Evolutionary conservation across 805 yeast species (phyloP).

Genomic region (Kuraishia piskuri): DNA sequence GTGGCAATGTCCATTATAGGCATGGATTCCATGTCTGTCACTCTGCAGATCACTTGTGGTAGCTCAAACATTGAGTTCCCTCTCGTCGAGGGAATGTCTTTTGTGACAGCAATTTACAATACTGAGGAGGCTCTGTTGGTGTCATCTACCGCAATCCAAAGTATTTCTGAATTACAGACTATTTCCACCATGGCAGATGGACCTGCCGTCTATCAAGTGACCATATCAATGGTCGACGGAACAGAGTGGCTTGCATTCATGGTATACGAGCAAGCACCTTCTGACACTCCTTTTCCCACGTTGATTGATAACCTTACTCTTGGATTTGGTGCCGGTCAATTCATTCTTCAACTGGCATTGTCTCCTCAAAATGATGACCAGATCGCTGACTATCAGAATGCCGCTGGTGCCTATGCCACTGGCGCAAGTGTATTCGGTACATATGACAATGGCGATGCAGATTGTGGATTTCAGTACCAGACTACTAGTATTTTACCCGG

Average conservation of each 20-base stretch:
- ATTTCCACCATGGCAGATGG: constrained; percentile 21
- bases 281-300: constrained; percentile 22
- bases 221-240: constrained; percentile 28
- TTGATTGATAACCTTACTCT: constrained; percentile 22
- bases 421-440: constrained; percentile 33
- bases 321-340: constrained; percentile 27
- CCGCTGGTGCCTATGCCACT: constrained; percentile 62
- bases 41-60: constrained; percentile 23
- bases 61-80: constrained; percentile 36
- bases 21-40: constrained; percentile 47
- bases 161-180: constrained; percentile 18
- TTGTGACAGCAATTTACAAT: constrained; percentile 40
- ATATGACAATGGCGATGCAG: constrained; percentile 7
- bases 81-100: constrained; percentile 55
- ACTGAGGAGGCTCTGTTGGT: constrained; percentile 36
- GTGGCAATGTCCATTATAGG: constrained; percentile 40
- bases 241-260: constrained; percentile 46
- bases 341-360: constrained; percentile 43
- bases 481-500: constrained; percentile 41
- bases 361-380: constrained; percentile 25
- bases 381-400: constrained; percentile 43
- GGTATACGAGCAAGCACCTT: constrained; percentile 25
- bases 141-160: constrained; percentile 35
- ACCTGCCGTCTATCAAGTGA: constrained; percentile 27
- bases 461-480: constrained; percentile 38